Percentiles rank a stretch among this genome's conserved stretches.
phyloP scores from a whole-genome alignment of 2,329 filamentous ascomycete genomes.

The Cyphellophora attinorum region DNA sequence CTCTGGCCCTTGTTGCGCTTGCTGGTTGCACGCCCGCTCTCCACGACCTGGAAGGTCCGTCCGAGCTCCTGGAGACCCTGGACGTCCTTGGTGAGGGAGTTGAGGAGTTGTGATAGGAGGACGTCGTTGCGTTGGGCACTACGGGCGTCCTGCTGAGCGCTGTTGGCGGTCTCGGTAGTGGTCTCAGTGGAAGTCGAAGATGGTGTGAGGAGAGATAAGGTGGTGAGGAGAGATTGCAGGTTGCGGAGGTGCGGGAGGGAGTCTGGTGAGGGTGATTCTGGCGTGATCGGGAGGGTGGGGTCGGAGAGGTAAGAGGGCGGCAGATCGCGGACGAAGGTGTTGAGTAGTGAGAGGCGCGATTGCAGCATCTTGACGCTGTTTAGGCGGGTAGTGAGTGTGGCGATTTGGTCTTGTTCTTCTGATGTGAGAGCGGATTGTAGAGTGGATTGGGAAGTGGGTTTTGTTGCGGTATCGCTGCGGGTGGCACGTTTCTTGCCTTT shows the following conservation, averaged over 20 bases:
- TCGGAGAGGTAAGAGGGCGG: conserved; percentile 53
- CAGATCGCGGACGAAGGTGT: conserved; percentile 65
- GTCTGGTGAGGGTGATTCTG: conserved; percentile 22
- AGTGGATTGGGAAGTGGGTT: conserved; percentile 28
- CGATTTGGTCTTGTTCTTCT: conserved; percentile 57
- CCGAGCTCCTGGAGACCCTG: conserved; percentile 63
- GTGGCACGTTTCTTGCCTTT: conserved; percentile 28
- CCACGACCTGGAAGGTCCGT: conserved; percentile 59
- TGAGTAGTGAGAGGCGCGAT: conserved; percentile 61
- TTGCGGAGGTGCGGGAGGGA: conserved; percentile 72
- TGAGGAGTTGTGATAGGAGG: conserved; percentile 64
- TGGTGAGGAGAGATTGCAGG: conserved; percentile 74
- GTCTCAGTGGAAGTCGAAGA: conserved; percentile 41
- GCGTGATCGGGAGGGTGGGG: conserved; percentile 26
- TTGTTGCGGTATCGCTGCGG: conserved; percentile 17
- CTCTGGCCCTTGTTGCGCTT: conserved; percentile 7
- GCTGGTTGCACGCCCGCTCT: conserved; percentile 22
- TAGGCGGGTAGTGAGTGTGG: conserved; percentile 69
- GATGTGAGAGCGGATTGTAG: conserved; percentile 20
- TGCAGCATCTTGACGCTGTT: conserved; percentile 94
- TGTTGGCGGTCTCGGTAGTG: conserved; percentile 45
- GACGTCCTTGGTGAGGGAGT: conserved; percentile 63
- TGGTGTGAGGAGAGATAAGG: conserved; percentile 72
- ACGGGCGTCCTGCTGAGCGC: too few relatives aligned
- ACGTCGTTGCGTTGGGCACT: conserved; percentile 82